A percentile compares a stretch with the other conserved stretches of the same genome.
Conservation (phyloP, 371 early-diverging fungal species). For the Mucor irregularis region DNA sequence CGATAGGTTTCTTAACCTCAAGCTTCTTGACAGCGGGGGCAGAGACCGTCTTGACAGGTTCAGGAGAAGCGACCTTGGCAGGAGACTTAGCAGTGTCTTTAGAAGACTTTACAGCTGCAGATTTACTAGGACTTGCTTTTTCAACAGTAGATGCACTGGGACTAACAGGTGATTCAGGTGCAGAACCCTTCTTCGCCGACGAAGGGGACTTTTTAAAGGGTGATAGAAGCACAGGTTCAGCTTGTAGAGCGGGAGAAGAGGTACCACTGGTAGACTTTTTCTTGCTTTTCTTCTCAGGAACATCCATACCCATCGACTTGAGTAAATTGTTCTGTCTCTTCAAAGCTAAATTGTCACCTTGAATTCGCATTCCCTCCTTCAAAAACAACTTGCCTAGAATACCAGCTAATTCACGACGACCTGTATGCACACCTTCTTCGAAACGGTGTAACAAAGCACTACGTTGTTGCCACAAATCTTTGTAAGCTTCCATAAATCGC, state of each 20-base stretch:
- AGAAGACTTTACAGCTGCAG: neutral
- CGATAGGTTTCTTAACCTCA: neutral
- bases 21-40: neutral
- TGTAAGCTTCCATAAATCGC: constrained; percentile 46
- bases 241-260: constrained; percentile 3
- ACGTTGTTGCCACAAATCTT: constrained; percentile 53
- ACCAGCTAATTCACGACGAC: constrained; percentile 69
- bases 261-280: constrained; percentile 40
- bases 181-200: too few relatives aligned
- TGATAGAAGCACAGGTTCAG: neutral
- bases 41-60: neutral
- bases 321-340: constrained; percentile 68
- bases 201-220: too few relatives aligned
- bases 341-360: constrained; percentile 69
- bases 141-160: too few relatives aligned
- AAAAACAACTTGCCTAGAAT: constrained; percentile 71
- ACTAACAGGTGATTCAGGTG: too few relatives aligned
- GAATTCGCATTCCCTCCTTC: constrained; percentile 70
- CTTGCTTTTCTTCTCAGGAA: constrained; percentile 12
- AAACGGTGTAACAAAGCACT: constrained; percentile 60
- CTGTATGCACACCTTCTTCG: constrained; percentile 68
- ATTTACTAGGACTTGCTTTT: neutral
- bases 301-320: constrained; percentile 48
- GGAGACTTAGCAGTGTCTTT: neutral
- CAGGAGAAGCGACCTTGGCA: neutral